Evolutionary conservation across 2,329 filamentous ascomycete genomes (phyloP), one percentile per base, ranked within the genome.

Genomic region (Graphiopsis chlorocephala): DNA sequence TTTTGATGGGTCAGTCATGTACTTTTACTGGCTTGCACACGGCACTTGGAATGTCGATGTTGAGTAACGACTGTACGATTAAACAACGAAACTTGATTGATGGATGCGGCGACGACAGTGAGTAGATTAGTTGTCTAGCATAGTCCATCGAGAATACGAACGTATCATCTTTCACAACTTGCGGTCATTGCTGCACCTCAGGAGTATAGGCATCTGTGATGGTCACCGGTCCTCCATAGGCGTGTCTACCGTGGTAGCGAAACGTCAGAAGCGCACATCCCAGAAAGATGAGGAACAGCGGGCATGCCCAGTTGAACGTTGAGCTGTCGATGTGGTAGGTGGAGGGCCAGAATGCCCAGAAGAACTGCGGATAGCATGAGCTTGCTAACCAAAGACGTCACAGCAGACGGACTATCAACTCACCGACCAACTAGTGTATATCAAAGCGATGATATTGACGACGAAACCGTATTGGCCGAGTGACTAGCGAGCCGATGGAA

Each of bases 381-480:
- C 26, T 31, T 3, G 10, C 26, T n/a, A 10, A 53, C 3, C 1
- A 15, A 4, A 35, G 11, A 1, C 11, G 2, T 23, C 5, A 3
- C 15, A 52, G 58, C 25, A 17, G 26, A 10, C 2, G 20, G 20
- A 61, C 7, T n/a, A 38, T 20, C 4, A 4, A 64, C 62, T 59
- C 23, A 45, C 62, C 52, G 62, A 58, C 55, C 62, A 72, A 4
- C 58, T 66, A 14, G 71, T 70, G 52, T 72, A 72, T 25, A 67
- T n/a, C 25, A 71, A 63, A 5, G 71, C 70, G 38, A 72, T 67
- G 17, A 65, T 42, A 20, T 74, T 73, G 35, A 73, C 68, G 8
- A 65, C 64, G n/a, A 73, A 42, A 11, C 71, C 71, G 17, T 59
- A 63, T 25, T 42, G 52, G 7, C 72, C 72, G 2, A 73, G 64